These are phyloP conservation scores for Colletotrichum trifolii DNA, from an alignment of 2,329 filamentous ascomycete species.

Conservation along the genomic window DNA sequence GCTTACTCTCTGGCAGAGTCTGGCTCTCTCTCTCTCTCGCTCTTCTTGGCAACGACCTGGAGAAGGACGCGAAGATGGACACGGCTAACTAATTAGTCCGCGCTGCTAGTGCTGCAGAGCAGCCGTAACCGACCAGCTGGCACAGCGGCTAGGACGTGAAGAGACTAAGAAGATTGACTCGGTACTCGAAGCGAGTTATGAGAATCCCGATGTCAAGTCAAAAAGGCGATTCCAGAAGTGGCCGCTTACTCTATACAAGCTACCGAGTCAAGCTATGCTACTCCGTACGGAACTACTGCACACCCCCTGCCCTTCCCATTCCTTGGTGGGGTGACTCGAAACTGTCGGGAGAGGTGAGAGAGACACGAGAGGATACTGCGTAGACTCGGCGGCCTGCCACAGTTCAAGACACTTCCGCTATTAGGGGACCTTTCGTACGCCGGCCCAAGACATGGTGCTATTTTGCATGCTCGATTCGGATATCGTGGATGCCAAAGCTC, in stretches of 20 bases:
- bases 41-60: not conserved
- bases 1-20: not conserved
- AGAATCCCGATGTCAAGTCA: constrained; percentile 21
- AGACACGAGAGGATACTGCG: no score
- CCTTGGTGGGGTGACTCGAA: not conserved
- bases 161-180: constrained; percentile 1
- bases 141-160: constrained; percentile 13
- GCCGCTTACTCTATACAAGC: no score
- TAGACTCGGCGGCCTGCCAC: not conserved
- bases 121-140: constrained; percentile 26
- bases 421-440: constrained; percentile 1
- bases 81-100: not conserved
- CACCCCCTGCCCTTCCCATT: not conserved
- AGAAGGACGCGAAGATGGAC: not conserved
- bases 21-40: not conserved
- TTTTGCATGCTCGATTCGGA: not conserved
- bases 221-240: constrained; percentile 11
- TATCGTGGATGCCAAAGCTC: no score
- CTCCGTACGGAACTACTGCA: no score
- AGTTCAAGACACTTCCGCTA: not conserved
- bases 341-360: not conserved
- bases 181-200: not conserved
- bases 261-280: no score
- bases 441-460: constrained; percentile 1
- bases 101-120: constrained; percentile 4